Percentiles rank a stretch among this genome's conserved stretches.
phyloP scores from a whole-genome alignment of 177 flowering plant genomes.

The Tripterygium wilfordii region DNA sequence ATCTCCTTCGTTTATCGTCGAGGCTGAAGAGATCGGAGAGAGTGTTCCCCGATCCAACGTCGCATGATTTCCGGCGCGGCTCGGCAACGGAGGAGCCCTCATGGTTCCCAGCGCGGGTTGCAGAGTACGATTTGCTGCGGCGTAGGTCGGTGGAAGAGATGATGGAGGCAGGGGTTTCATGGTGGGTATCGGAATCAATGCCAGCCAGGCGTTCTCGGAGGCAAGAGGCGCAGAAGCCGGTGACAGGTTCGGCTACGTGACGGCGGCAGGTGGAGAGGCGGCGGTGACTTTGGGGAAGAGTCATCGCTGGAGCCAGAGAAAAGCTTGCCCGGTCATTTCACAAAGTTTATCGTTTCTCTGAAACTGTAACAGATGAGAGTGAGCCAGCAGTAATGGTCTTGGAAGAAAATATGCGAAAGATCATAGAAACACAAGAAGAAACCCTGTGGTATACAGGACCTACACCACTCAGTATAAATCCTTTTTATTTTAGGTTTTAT shows the following conservation, averaged over 20 bases:
- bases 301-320: slow-evolving; percentile 38
- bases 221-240: slow-evolving; percentile 84
- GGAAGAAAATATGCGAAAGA: too few species aligned
- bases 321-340: too few species aligned
- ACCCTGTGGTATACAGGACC: too few species aligned
- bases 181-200: slow-evolving; percentile 31
- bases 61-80: slow-evolving; percentile 81
- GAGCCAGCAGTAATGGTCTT: too few species aligned
- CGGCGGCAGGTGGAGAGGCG: slow-evolving; percentile 56
- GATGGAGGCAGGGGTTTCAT: slow-evolving; percentile 5
- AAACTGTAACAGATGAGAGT: too few species aligned
- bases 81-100: slow-evolving; percentile 23
- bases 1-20: slow-evolving; percentile 33
- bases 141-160: slow-evolving; percentile 18
- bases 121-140: slow-evolving; percentile 50
- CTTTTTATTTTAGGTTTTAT: too few species aligned
- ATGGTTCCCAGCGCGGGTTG: slow-evolving; percentile 17
- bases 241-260: slow-evolving; percentile 58
- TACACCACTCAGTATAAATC: too few species aligned
- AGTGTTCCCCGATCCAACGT: slow-evolving; percentile 47
- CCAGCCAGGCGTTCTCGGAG: slow-evolving; percentile 76
- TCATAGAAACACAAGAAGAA: too few species aligned
- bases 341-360: too few species aligned
- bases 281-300: slow-evolving; percentile 20
- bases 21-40: slow-evolving; percentile 53